These are phyloP conservation scores for Tulasnella sp. DNA, from an alignment of 768 basidiomycete species.

Conservation along the genomic window DNA sequence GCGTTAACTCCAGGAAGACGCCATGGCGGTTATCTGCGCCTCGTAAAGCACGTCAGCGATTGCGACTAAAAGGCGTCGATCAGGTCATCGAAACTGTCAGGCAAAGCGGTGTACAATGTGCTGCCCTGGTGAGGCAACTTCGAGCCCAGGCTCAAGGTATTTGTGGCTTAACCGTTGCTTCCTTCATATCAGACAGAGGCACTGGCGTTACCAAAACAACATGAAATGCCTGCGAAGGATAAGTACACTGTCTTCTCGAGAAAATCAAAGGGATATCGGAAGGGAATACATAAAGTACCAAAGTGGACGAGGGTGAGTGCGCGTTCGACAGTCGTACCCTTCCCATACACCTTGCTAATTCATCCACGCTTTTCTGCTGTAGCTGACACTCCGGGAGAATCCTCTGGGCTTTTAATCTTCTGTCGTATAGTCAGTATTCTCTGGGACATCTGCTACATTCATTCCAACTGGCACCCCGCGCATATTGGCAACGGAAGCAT, in stretches of 20 bases:
- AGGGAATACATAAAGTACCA: conserved; percentile 95
- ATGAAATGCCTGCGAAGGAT: conserved; percentile 85
- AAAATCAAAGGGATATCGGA: conserved; percentile 65
- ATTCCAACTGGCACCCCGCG: no score
- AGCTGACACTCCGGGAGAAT: conserved; percentile 81
- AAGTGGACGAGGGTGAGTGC: conserved; percentile 82
- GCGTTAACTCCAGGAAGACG: conserved; percentile 55
- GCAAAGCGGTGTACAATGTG: conserved; percentile 68
- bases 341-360: not conserved
- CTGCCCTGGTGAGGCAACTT: conserved; percentile 51
- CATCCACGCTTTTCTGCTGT: not conserved
- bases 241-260: conserved; percentile 89
- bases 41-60: conserved; percentile 83
- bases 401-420: conserved; percentile 73
- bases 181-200: conserved; percentile 45
- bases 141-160: not conserved
- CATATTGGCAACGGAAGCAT: no score
- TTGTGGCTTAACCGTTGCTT: not conserved
- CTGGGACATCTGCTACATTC: no score
- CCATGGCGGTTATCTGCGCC: conserved; percentile 89
- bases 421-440: no score
- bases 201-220: conserved; percentile 79
- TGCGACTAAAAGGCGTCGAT: conserved; percentile 87
- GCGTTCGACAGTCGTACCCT: not conserved
- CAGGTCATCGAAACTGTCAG: conserved; percentile 81